phyloP scores from a whole-genome alignment of 352 stramenopile genomes.

The Globisporangium acanthophoron region DNA sequence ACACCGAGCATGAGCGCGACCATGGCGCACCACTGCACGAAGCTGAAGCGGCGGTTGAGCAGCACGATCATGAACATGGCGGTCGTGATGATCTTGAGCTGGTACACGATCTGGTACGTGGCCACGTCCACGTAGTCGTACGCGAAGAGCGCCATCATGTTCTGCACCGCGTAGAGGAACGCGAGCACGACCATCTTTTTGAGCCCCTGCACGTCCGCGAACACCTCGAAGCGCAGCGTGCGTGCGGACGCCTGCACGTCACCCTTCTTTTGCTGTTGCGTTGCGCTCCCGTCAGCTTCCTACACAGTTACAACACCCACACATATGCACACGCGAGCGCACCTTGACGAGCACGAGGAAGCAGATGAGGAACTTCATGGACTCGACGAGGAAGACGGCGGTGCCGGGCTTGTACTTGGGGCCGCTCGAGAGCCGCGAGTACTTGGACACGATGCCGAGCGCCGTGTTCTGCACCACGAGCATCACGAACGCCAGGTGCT shows the following conservation, averaged over 20 bases:
- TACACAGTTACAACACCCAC: background rate
- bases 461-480: conserved; percentile 85
- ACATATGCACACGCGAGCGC: background rate
- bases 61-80: conserved; percentile 88
- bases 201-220: conserved; percentile 66
- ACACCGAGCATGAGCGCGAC: conserved; percentile 82
- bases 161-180: conserved; percentile 84
- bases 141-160: conserved; percentile 82
- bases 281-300: background rate
- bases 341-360: conserved; percentile 64
- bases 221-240: conserved; percentile 70
- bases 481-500: conserved; percentile 82
- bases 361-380: conserved; percentile 80
- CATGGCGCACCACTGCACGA: conserved; percentile 83
- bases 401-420: conserved; percentile 83
- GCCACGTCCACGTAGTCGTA: conserved; percentile 88
- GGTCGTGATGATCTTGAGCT: conserved; percentile 90
- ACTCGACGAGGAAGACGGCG: conserved; percentile 76
- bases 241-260: conserved; percentile 45
- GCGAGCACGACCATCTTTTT: conserved; percentile 85
- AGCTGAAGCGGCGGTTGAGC: conserved; percentile 77
- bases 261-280: conserved; percentile 39
- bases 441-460: conserved; percentile 85
- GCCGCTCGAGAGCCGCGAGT: conserved; percentile 56
- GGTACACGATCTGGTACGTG: conserved; percentile 89